Conservation (phyloP, 352 stramenopile species). For the Lagenidium giganteum region DNA sequence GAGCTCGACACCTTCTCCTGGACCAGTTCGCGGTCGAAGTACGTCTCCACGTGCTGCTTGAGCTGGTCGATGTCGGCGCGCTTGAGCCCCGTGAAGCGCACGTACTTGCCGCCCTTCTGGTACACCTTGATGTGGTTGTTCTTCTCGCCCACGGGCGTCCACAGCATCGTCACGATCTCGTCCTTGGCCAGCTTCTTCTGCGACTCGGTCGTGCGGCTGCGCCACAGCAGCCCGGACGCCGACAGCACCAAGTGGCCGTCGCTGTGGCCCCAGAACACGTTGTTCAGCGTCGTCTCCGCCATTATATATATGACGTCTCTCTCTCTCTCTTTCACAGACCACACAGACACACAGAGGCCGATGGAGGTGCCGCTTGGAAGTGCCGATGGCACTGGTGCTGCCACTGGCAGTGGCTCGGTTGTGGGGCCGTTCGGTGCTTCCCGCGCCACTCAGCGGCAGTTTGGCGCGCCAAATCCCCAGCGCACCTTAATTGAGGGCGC, state of each 20-base stretch:
- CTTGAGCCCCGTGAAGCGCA: constrained; percentile 81
- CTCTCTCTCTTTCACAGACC: no score
- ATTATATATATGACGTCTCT: constrained; percentile 38
- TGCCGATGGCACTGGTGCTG: no score
- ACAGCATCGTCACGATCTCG: constrained; percentile 85
- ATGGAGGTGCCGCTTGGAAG: no score
- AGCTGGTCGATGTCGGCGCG: constrained; percentile 55
- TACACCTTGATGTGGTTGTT: constrained; percentile 83
- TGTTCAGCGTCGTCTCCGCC: constrained; percentile 77
- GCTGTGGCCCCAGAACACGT: constrained; percentile 85
- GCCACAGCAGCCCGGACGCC: constrained; percentile 65
- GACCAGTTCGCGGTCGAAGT: constrained; percentile 88
- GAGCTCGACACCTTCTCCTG: constrained; percentile 84
- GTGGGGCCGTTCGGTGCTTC: no score
- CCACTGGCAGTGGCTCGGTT: no score
- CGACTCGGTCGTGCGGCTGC: constrained; percentile 65
- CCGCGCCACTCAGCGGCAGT: no score
- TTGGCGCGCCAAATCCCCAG: no score
- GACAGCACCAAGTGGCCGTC: constrained; percentile 76
- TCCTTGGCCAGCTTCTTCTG: constrained; percentile 86
- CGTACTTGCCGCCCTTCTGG: constrained; percentile 79
- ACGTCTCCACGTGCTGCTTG: constrained; percentile 57
- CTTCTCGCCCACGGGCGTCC: constrained; percentile 73
- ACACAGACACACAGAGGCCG: no score
- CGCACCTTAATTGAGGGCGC: no score